Evolutionary conservation across 352 stramenopile species (phyloP), one percentile per base, ranked within the genome.

Genomic region (Pythium insidiosum): DNA sequence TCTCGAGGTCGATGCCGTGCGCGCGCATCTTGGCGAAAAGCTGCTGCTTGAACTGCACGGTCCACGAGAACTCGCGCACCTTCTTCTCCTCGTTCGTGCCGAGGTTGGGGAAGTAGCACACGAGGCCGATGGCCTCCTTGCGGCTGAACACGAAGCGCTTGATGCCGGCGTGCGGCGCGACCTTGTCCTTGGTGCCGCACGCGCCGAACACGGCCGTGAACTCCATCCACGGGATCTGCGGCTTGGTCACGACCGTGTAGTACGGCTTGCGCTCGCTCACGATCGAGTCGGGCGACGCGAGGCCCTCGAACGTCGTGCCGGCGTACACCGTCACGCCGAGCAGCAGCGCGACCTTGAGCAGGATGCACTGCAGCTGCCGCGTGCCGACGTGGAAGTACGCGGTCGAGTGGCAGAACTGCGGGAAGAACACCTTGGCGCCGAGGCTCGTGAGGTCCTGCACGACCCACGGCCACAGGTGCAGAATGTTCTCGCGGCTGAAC

Each of bases 321-420:
- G 68, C 73, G 47, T 79, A 84, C 31, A 85, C 63, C 24, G 66
- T 79, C 19, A 89, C 75, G 11, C 80, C 80, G 0, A 93, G 47
- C 19, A 89, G 43, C 23, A 93, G 53, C 16, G 72, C 75, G 12
- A 88, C 73, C 51, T 93, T 93, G 40, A 93, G 70, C 28, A 93
- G 53, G 37, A 88, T 89, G 46, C 81, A 75, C 52, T 93, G 80
- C 11, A 93, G 47, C 50, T 93, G 77, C n/a, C 77, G 77, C 13
- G 80, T 93, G 26, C 80, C 80, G 15, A 93, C 78, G 52, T 90
- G 78, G 61, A 93, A 88, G 40, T 88, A 86, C 10, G 72, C 76
- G 11, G 74, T 85, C 39, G 78, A 90, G 50, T 86, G 77, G 41
- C 78, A 90, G 56, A 88, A 85, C 41, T 78, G 69, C 9, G 70